Evolutionary conservation across 345 rosid species (phyloP).

Genomic region (Pistacia atlantica): DNA sequence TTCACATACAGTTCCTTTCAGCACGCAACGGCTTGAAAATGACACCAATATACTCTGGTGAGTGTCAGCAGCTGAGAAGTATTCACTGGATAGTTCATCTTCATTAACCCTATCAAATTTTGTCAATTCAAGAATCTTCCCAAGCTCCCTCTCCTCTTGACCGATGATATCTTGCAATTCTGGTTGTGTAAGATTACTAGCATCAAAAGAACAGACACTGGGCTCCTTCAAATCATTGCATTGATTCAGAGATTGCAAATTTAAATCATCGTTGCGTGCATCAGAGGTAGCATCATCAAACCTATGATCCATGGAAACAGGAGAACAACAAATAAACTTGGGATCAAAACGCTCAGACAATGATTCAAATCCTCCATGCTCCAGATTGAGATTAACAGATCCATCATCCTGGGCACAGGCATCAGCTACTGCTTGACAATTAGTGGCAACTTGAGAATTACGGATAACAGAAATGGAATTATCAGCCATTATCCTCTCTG

Average conservation of each 20-base stretch:
- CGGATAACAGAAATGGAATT: slow-evolving; percentile 38
- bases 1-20: slow-evolving; percentile 88
- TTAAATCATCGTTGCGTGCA: slow-evolving; percentile 37
- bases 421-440: slow-evolving; percentile 31
- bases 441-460: slow-evolving; percentile 30
- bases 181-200: slow-evolving; percentile 29
- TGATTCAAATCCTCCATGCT: slow-evolving; percentile 40
- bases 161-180: slow-evolving; percentile 38
- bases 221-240: slow-evolving; percentile 31
- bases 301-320: slow-evolving; percentile 26
- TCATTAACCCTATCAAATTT: slow-evolving; percentile 50
- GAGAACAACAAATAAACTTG: slow-evolving; percentile 30
- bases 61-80: slow-evolving; percentile 75
- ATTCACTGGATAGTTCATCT: slow-evolving; percentile 63
- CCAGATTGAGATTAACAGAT: slow-evolving; percentile 26
- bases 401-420: slow-evolving; percentile 38
- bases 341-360: slow-evolving; percentile 43
- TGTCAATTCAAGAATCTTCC: slow-evolving; percentile 36
- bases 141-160: slow-evolving; percentile 41
- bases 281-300: slow-evolving; percentile 37
- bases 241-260: slow-evolving; percentile 30
- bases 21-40: slow-evolving; percentile 83
- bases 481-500: slow-evolving; percentile 47
- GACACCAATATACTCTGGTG: slow-evolving; percentile 92
- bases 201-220: slow-evolving; percentile 19